Conservation (phyloP, 2,329 filamentous ascomycete genomes). For the Tolypocladium album region DNA sequence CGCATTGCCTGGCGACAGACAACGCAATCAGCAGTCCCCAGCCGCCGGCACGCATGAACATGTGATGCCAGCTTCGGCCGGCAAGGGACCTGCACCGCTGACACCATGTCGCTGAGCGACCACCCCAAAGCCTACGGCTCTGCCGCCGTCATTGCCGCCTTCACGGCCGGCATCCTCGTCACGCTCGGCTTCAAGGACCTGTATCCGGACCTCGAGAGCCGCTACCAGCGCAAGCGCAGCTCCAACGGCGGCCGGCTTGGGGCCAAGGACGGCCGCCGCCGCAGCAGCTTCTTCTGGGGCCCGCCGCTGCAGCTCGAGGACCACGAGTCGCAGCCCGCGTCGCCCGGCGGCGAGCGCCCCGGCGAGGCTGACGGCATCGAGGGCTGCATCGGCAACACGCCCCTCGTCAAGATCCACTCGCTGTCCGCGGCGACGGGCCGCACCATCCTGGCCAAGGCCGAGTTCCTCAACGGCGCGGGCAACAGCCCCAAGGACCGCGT, state of each 20-base stretch:
- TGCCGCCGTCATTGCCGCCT: conserved; percentile 59
- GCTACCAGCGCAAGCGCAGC: conserved; percentile 40
- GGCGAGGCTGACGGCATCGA: conserved; percentile 60
- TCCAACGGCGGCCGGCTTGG: conserved; percentile 1
- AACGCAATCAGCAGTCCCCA: background rate
- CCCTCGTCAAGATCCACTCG: conserved; percentile 74
- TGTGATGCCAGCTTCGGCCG: background rate
- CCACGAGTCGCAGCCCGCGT: conserved; percentile 1
- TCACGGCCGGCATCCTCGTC: conserved; percentile 64
- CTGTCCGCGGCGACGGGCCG: conserved; percentile 81
- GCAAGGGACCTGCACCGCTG: background rate
- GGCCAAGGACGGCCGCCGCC: conserved; percentile 9
- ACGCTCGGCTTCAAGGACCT: conserved; percentile 72
- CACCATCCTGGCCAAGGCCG: conserved; percentile 84
- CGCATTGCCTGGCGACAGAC: background rate
- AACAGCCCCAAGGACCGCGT: conserved; percentile 93
- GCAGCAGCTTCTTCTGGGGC: conserved; percentile 35
- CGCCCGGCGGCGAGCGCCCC: background rate
- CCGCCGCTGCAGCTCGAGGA: conserved; percentile 44
- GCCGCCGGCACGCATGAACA: background rate
- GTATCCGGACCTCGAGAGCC: conserved; percentile 61
- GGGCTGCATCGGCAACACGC: conserved; percentile 87
- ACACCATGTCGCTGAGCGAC: conserved; percentile 46
- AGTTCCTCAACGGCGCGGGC: conserved; percentile 92
- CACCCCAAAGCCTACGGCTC: conserved; percentile 53